Evolutionary conservation across 2,329 filamentous ascomycete species (phyloP).

Genomic region (Paramyrothecium roridum): DNA sequence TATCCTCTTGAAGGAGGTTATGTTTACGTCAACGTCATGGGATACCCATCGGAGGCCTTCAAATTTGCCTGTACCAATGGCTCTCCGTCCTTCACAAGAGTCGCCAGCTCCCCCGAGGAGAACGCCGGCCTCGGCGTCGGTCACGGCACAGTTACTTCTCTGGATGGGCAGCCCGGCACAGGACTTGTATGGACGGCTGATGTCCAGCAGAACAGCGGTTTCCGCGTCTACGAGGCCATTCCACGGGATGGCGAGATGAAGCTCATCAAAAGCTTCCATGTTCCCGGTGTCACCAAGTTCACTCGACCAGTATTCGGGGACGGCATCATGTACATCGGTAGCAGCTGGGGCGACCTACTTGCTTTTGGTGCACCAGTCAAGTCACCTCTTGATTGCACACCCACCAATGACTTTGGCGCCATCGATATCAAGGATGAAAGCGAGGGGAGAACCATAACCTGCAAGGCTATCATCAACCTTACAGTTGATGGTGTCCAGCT

Average conservation of each 20-base stretch:
- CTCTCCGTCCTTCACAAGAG: conserved; percentile 49
- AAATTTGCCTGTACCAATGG: conserved; percentile 52
- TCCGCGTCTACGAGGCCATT: conserved; percentile 50
- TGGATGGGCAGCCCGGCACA: conserved; percentile 49
- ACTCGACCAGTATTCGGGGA: conserved; percentile 55
- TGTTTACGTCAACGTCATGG: conserved; percentile 48
- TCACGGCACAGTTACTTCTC: conserved; percentile 53
- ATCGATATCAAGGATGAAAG: conserved; percentile 34
- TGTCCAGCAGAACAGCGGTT: conserved; percentile 44
- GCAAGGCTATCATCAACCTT: conserved; percentile 42
- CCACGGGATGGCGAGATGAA: conserved; percentile 43
- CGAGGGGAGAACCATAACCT: conserved; percentile 33
- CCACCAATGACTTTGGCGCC: conserved; percentile 43
- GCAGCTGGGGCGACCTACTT: conserved; percentile 46
- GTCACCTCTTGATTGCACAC: conserved; percentile 50
- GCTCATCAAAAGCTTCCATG: conserved; percentile 47
- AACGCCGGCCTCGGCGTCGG: conserved; percentile 54
- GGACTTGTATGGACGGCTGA: conserved; percentile 56
- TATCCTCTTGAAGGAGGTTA: conserved; percentile 47
- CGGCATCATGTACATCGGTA: conserved; percentile 52
- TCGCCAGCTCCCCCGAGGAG: conserved; percentile 43
- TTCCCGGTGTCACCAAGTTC: conserved; percentile 53
- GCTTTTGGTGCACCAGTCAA: conserved; percentile 55
- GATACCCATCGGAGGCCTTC: conserved; percentile 53
- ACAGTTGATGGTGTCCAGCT: conserved; percentile 35